Conservation (phyloP, 331 rosid genomes). For the Telfairia occidentalis region DNA sequence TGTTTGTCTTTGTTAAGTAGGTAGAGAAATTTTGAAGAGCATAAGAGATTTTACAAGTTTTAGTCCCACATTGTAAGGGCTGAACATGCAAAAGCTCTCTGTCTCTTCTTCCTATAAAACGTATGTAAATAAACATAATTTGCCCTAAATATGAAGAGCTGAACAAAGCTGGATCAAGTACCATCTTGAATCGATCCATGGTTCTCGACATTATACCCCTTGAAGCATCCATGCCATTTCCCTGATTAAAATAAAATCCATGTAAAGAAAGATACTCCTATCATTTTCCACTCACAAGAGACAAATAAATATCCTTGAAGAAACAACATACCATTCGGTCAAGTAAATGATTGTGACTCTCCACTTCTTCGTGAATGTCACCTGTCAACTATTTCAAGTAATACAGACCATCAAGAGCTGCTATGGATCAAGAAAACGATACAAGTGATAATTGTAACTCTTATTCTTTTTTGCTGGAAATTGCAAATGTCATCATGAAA, state of each 20-base stretch:
- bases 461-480: background rate
- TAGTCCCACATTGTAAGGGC: background rate
- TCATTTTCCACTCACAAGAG: background rate
- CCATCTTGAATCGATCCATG: conserved; percentile 92
- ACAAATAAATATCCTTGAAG: background rate
- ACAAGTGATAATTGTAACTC: too few relatives aligned
- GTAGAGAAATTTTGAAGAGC: background rate
- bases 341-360: conserved; percentile 69
- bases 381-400: conserved; percentile 65
- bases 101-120: background rate
- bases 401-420: conserved; percentile 4
- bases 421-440: background rate
- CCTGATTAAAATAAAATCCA: conserved; percentile 33
- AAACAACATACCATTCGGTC: conserved; percentile 62
- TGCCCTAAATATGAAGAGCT: background rate
- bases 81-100: background rate
- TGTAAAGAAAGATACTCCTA: background rate
- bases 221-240: conserved; percentile 75
- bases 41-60: background rate
- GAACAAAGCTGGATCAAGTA: conserved; percentile 13
- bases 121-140: background rate
- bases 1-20: background rate
- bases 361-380: conserved; percentile 89
- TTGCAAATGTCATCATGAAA: background rate
- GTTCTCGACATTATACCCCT: conserved; percentile 92